Percentiles rank a stretch among this genome's conserved stretches.
Evolutionary conservation across 139 green algal species (phyloP).

Genomic region (Zygnema circumcarinatum): DNA sequence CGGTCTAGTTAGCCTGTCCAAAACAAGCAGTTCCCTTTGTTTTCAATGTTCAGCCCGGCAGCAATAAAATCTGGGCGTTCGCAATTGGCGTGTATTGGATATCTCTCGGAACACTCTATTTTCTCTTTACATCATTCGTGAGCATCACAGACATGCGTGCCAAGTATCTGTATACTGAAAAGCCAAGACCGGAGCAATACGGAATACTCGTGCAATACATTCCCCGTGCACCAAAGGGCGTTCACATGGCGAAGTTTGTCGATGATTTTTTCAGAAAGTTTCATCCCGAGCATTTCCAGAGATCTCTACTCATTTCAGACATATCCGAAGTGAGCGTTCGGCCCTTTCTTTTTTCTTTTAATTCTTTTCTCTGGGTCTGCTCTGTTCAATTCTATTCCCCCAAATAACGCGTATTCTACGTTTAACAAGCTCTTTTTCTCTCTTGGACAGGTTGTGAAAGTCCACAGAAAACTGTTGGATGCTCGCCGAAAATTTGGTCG

Average conservation of each 20-base stretch:
- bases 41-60: background rate
- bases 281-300: too few relatives aligned
- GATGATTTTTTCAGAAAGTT: too few relatives aligned
- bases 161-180: background rate
- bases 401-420: too few relatives aligned
- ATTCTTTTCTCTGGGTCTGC: too few relatives aligned
- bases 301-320: too few relatives aligned
- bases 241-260: too few relatives aligned
- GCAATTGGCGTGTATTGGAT: slow-evolving; percentile 26
- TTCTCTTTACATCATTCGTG: background rate
- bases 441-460: background rate
- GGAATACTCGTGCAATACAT: slow-evolving; percentile 27
- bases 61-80: slow-evolving; percentile 24
- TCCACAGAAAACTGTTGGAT: background rate
- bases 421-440: too few relatives aligned
- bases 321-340: too few relatives aligned
- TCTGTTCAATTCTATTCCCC: too few relatives aligned
- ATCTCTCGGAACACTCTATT: slow-evolving; percentile 16
- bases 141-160: slow-evolving; percentile 6
- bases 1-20: background rate
- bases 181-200: background rate
- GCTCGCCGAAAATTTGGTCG: background rate
- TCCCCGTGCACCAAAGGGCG: background rate
- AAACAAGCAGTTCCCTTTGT: background rate
- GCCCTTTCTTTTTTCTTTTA: too few relatives aligned